Percentiles rank a stretch among this genome's conserved stretches.
phyloP scores from a whole-genome alignment of 2,329 filamentous ascomycete species.

The Biscogniauxia marginata region DNA sequence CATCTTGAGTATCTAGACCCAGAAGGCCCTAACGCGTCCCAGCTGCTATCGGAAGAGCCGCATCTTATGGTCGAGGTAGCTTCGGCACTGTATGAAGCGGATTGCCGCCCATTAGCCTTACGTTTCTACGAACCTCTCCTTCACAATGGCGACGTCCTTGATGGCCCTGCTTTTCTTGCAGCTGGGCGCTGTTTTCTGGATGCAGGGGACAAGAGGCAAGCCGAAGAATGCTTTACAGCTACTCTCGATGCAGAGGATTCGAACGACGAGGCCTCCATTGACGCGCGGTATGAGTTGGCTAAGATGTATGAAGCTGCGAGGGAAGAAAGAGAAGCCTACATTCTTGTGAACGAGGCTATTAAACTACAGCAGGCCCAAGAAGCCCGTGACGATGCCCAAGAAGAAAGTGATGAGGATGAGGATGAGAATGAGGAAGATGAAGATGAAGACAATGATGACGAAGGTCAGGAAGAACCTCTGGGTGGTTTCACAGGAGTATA shows the following conservation, averaged over 20 bases:
- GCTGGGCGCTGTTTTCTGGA: slow-evolving; percentile 69
- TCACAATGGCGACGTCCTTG: slow-evolving; percentile 45
- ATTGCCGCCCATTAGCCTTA: slow-evolving; percentile 43
- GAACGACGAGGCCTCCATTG: slow-evolving; percentile 54
- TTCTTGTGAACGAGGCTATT: slow-evolving; percentile 74
- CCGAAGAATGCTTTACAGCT: slow-evolving; percentile 74
- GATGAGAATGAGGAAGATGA: slow-evolving; percentile 31
- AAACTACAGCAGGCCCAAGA: slow-evolving; percentile 58
- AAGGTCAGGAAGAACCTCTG: slow-evolving; percentile 20
- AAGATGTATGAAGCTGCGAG: slow-evolving; percentile 79
- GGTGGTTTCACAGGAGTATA: not conserved
- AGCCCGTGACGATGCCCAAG: slow-evolving; percentile 37
- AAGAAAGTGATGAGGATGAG: slow-evolving; percentile 24
- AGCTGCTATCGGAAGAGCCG: slow-evolving; percentile 62
- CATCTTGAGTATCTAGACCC: slow-evolving; percentile 73
- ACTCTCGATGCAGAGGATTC: slow-evolving; percentile 70
- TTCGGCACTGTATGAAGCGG: slow-evolving; percentile 43
- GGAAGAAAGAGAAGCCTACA: slow-evolving; percentile 72
- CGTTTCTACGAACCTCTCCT: slow-evolving; percentile 57
- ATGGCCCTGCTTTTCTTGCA: slow-evolving; percentile 52
- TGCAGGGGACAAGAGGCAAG: slow-evolving; percentile 62
- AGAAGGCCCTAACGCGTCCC: slow-evolving; percentile 48
- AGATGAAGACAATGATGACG: slow-evolving; percentile 21
- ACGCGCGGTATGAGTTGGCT: slow-evolving; percentile 75
- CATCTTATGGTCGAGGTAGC: slow-evolving; percentile 75